Evolutionary conservation across 768 basidiomycete genomes (phyloP), one percentile per base, ranked within the genome.

Genomic region (Thelephora ganbajun): DNA sequence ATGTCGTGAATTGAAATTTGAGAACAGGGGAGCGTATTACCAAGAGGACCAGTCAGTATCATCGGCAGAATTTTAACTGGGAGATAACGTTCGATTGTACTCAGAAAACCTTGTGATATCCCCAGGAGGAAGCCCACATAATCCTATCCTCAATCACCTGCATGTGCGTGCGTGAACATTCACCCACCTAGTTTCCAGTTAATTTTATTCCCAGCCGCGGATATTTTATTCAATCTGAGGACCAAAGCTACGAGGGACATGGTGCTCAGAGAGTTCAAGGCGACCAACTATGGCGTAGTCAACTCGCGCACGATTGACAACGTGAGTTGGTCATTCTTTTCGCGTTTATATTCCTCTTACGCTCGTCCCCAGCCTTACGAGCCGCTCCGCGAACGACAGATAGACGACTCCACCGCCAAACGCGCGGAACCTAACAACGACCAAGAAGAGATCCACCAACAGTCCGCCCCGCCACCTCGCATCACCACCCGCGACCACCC

Each of bases 271-370:
- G 75, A 76, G 48, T 73, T 74, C 49, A 65, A 66, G 52, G 59
- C 57, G 39, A 73, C 75, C 7, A 76, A 77, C 56, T 75, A 77
- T 54, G 68, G 74, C 6, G 71, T 75, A 18, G 69, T 76, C 5
- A 76, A 73, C 53, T 67, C 70, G 35, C 55, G 59, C 14, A 75
- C 72, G 14, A 57, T 72, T n/a, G 68, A 70, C 49, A 49, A 50
- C 19, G 69, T 69, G 50, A 48, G 67, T 52, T 5, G 4, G 13
- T 5, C 26, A 33, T 35, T 30, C 11, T 16, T n/a, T 49, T 18
- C 26, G 2, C 33, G 18, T 22, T 46, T 3, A 46, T 20, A 26
- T 44, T 22, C 41, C n/a, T 35, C 9, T n/a, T 46, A 45, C 39
- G 41, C 45, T 35, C 23, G 46, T 2, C 11, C 16, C 23, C 50